Base-by-base conservation (phyloP, 108 stramenopile genomes). In the Seminavis robusta region DNA sequence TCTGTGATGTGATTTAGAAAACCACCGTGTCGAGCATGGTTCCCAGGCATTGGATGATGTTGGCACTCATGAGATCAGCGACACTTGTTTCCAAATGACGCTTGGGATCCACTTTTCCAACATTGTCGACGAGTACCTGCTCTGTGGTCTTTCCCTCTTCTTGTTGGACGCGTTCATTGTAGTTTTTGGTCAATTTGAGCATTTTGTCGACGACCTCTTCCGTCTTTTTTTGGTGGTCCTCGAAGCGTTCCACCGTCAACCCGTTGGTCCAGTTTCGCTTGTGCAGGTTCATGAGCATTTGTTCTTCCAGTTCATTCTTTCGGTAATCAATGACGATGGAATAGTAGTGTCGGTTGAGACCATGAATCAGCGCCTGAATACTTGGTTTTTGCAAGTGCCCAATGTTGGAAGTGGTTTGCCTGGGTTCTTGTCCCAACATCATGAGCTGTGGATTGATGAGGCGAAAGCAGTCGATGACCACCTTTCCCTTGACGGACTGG, bases 391-490 rank as follows among this genome's bases (percentile, higher is more conserved):
- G 98, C 50, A 99, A 76, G 72, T 98, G 98, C 0, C 99, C 99
- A 63, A 99, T 80, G 67, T 98, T 96, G 41, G 89, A 92, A 1
- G 99, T 99, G 9, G 96, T 99, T 69, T 99, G 99, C 15, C 99
- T 79, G 0, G 97, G 97, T 71, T 98, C 97, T 41, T 95, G 92
- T 43, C 94, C 95, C 56, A 98, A 51, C 97, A 98, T 98, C 91
- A 96, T 94, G 39, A 96, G 74, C 66, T 98, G 97, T 0, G 95
- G 95, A 79, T 97, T 96, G 76, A 99, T 99, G 41, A 97, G 62
- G 24, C 99, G 94, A 65, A 99, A 99, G 56, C 96, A 97, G 63
- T 99, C 99, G 68, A 99, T 99, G 32, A 98, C 99, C 7, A 98
- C 98, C 75, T 99, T 99, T 9, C 98, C 99, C 86, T 98, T 99